Evolutionary conservation across 2,329 filamentous ascomycete genomes (phyloP).

Genomic region (Fusarium fujikuroi): DNA sequence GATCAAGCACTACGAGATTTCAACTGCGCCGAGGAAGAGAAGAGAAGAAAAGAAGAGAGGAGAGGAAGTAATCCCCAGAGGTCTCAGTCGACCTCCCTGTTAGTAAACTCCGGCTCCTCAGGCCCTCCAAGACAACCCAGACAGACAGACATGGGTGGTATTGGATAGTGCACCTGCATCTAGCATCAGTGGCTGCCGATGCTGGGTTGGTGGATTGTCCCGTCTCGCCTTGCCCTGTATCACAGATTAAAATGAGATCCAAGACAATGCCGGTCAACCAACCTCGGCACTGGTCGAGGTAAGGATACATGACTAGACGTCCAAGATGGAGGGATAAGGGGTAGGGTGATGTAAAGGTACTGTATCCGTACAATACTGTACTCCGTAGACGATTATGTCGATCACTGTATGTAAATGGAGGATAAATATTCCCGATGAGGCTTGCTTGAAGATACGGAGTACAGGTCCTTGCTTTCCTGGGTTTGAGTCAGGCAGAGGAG

Average conservation of each 20-base stretch:
- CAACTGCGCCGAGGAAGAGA: background rate
- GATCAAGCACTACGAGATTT: constrained; percentile 10
- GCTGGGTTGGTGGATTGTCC: constrained; percentile 3
- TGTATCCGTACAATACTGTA: background rate
- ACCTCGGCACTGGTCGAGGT: background rate
- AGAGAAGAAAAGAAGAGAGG: background rate
- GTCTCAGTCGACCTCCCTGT: background rate
- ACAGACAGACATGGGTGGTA: background rate
- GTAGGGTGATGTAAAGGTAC: background rate
- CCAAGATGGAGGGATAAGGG: background rate
- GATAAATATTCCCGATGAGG: background rate
- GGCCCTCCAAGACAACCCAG: background rate
- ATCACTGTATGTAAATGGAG: background rate
- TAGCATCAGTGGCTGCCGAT: constrained; percentile 17
- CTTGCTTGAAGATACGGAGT: background rate
- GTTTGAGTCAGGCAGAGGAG: constrained; percentile 15
- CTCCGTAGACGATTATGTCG: background rate
- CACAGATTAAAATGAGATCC: constrained; percentile 1
- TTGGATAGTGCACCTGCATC: constrained; percentile 5
- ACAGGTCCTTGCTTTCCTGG: background rate
- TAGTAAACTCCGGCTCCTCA: background rate
- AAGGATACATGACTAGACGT: background rate
- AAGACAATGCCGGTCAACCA: background rate
- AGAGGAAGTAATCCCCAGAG: constrained; percentile 1
- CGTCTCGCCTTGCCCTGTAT: background rate